Evolutionary conservation across 192 early-diverging fungal genomes (phyloP).

Genomic region (Kickxella alabastrina): DNA sequence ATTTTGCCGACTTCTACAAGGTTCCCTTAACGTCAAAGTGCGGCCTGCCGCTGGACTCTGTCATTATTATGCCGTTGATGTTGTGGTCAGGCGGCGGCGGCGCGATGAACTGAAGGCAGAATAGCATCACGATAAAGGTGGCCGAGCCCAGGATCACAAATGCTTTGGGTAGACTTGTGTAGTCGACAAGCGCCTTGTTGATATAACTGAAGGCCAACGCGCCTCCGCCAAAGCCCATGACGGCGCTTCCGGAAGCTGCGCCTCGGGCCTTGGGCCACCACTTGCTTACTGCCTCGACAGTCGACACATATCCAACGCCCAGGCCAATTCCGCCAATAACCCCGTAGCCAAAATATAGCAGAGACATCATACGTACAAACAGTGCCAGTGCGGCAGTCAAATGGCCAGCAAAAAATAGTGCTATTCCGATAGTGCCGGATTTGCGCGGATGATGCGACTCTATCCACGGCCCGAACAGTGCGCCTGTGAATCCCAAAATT

Average conservation of each 20-base stretch:
- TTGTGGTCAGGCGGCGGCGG: constrained; percentile 65
- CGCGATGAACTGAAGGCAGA: constrained; percentile 54
- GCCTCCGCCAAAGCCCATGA: constrained; percentile 73
- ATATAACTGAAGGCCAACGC: constrained; percentile 66
- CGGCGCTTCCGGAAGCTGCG: constrained; percentile 60
- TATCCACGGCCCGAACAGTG: constrained; percentile 58
- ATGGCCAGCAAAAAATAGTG: constrained; percentile 54
- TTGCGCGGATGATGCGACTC: constrained; percentile 57
- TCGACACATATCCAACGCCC: constrained; percentile 63
- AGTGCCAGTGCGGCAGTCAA: constrained; percentile 56
- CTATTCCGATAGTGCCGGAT: constrained; percentile 47
- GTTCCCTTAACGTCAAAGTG: not conserved
- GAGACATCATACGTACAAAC: constrained; percentile 52
- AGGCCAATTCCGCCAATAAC: constrained; percentile 60
- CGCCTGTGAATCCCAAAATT: constrained; percentile 55
- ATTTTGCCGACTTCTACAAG: not conserved
- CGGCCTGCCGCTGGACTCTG: constrained; percentile 1
- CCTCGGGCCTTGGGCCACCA: constrained; percentile 63
- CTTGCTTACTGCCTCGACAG: constrained; percentile 58
- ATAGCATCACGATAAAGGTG: constrained; percentile 60
- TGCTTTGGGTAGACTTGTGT: constrained; percentile 54
- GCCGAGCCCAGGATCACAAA: constrained; percentile 65
- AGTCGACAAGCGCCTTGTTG: constrained; percentile 57
- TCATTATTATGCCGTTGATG: constrained; percentile 59
- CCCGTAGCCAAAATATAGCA: constrained; percentile 64